phyloP scores from a whole-genome alignment of 495 filamentous ascomycete genomes.

The Aspergillus olivimuriae region DNA sequence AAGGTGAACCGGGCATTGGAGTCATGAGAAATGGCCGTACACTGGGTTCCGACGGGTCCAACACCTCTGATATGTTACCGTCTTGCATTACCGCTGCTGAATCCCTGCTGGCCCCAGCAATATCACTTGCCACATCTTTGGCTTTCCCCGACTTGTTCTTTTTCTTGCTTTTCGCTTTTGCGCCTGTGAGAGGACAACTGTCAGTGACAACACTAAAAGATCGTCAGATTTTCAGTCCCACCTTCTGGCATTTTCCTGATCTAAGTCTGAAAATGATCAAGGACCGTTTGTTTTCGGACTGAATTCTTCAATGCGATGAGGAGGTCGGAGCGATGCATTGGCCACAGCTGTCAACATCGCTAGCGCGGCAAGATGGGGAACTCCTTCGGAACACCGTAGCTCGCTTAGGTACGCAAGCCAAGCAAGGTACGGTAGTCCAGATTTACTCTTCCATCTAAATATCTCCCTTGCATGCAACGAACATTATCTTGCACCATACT shows the following conservation, averaged over 20 bases:
- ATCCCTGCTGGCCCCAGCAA: slow-evolving; percentile 8
- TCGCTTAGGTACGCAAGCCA: slow-evolving; percentile 10
- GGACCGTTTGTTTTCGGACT: no score
- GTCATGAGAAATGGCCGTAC: no score
- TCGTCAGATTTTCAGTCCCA: slow-evolving; percentile 2
- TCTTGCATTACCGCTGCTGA: neutral
- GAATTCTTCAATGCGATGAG: neutral
- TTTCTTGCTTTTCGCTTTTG: slow-evolving; percentile 64
- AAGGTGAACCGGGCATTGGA: no score
- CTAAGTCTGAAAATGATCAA: no score
- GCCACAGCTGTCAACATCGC: slow-evolving; percentile 37
- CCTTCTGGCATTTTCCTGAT: slow-evolving; percentile 36
- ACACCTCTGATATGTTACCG: neutral
- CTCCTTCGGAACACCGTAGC: slow-evolving; percentile 10
- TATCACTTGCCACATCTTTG: slow-evolving; percentile 14
- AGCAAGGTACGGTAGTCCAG: slow-evolving; percentile 2
- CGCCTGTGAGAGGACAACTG: slow-evolving; percentile 27
- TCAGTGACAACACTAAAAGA: slow-evolving; percentile 2
- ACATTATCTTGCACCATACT: no score
- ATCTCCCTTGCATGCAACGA: neutral
- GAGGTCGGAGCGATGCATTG: neutral
- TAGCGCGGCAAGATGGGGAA: slow-evolving; percentile 24
- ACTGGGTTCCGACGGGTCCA: neutral
- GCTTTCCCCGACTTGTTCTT: slow-evolving; percentile 57
- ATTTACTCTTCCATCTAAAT: neutral